Evolutionary conservation across 345 rosid species (phyloP).

Genomic region (Euphorbia tirucalli): DNA sequence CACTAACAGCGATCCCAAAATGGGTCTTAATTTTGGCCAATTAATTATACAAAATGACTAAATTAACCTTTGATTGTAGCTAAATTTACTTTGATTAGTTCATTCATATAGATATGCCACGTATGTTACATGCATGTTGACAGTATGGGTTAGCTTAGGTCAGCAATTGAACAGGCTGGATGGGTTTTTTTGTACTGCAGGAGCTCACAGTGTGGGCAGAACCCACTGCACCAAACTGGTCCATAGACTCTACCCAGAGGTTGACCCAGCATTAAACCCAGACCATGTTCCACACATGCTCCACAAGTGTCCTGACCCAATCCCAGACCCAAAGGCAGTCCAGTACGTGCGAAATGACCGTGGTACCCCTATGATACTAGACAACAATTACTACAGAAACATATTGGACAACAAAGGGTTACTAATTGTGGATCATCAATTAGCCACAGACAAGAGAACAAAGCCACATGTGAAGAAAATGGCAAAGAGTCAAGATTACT

Average conservation of each 20-base stretch:
- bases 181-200: conserved; percentile 30
- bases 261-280: conserved; percentile 73
- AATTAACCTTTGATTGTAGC: no score
- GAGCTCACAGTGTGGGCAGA: conserved; percentile 93
- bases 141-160: neutral
- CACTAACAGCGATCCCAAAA: no score
- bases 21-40: no score
- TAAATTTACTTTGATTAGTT: no score
- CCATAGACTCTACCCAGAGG: conserved; percentile 85
- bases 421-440: conserved; percentile 83
- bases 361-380: conserved; percentile 87
- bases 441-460: conserved; percentile 81
- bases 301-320: conserved; percentile 88
- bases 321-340: conserved; percentile 92
- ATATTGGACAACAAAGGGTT: conserved; percentile 90
- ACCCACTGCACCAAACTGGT: conserved; percentile 94
- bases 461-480: conserved; percentile 87
- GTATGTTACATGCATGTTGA: neutral
- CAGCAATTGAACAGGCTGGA: neutral
- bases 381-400: conserved; percentile 96
- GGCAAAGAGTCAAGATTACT: conserved; percentile 91
- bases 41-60: no score
- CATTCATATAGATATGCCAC: neutral
- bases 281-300: conserved; percentile 90
- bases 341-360: conserved; percentile 96